Evolutionary conservation across 2,329 filamentous ascomycete species (phyloP).

Genomic region (Colletotrichum simmondsii): DNA sequence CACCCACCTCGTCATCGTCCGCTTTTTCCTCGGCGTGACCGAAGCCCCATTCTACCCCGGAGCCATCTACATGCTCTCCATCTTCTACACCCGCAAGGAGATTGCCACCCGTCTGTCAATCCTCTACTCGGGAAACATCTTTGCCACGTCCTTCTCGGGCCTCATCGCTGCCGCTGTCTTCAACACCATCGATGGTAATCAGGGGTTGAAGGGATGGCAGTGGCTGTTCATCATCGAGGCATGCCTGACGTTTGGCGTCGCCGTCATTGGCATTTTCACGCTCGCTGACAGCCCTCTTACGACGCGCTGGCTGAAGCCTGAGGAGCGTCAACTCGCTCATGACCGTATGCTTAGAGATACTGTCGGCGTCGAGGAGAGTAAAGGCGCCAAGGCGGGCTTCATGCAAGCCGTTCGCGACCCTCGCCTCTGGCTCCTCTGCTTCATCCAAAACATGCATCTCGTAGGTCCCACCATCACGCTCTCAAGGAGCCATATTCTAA

Average conservation of each 20-base stretch:
- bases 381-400: constrained; percentile 46
- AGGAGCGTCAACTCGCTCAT: constrained; percentile 54
- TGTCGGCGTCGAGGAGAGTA: constrained; percentile 45
- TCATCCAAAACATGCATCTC: constrained; percentile 43
- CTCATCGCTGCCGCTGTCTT: constrained; percentile 57
- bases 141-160: constrained; percentile 52
- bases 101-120: constrained; percentile 55
- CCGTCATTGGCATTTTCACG: constrained; percentile 45
- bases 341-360: constrained; percentile 48
- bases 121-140: constrained; percentile 54
- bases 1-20: constrained; percentile 51
- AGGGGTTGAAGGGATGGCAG: constrained; percentile 43
- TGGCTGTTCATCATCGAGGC: constrained; percentile 48
- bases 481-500: no score
- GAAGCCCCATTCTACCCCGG: constrained; percentile 52
- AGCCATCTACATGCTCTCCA: constrained; percentile 54
- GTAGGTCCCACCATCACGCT: no score
- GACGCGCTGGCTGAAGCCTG: constrained; percentile 46
- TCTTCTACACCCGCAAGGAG: constrained; percentile 65
- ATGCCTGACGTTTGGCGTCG: constrained; percentile 42
- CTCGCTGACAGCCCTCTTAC: constrained; percentile 50
- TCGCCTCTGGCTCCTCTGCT: constrained; percentile 41
- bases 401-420: constrained; percentile 41
- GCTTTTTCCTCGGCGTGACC: constrained; percentile 54
- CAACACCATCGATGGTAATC: constrained; percentile 41